These are phyloP conservation scores for Podospora appendiculata DNA, from an alignment of 495 filamentous ascomycete genomes.

Conservation along the genomic window DNA sequence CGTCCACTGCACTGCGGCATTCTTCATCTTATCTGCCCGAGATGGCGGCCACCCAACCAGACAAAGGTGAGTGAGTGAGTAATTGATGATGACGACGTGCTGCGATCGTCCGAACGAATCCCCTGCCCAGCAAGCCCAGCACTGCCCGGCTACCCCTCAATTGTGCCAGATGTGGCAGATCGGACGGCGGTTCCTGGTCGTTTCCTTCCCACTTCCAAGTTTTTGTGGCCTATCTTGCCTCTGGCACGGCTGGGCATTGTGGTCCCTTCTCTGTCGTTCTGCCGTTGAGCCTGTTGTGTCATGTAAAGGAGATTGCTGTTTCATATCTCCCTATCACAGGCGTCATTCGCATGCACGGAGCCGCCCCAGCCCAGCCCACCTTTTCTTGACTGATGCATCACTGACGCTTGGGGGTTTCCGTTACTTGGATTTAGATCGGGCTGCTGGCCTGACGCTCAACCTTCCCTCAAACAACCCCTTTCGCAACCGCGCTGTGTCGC, in stretches of 20 bases:
- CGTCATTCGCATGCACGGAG: slow-evolving; percentile 37
- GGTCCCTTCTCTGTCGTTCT: slow-evolving; percentile 1
- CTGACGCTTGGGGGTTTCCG: slow-evolving; percentile 26
- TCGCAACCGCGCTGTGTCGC: slow-evolving; percentile 78
- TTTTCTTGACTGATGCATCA: slow-evolving; percentile 14
- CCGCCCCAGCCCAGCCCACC: slow-evolving; percentile 18
- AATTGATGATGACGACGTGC: slow-evolving; percentile 3
- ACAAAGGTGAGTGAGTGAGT: slow-evolving; percentile 20
- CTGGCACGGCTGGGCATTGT: slow-evolving; percentile 12
- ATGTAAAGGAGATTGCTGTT: slow-evolving; percentile 44
- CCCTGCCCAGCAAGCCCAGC: slow-evolving; percentile 1
- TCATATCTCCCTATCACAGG: slow-evolving; percentile 36
- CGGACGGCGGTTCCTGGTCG: slow-evolving; percentile 12
- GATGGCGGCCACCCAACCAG: slow-evolving; percentile 24
- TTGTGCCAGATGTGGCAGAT: slow-evolving; percentile 10
- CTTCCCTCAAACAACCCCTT: slow-evolving; percentile 97
- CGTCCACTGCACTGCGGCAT: background rate
- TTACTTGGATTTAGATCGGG: slow-evolving; percentile 27
- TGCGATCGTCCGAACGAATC: slow-evolving; percentile 7
- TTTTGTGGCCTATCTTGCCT: slow-evolving; percentile 16
- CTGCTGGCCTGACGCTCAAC: slow-evolving; percentile 50
- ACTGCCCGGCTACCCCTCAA: slow-evolving; percentile 4
- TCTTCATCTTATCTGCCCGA: slow-evolving; percentile 8
- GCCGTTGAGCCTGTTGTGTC: slow-evolving; percentile 35
- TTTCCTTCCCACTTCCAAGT: slow-evolving; percentile 17